Base-by-base conservation (phyloP, 2,329 filamentous ascomycete genomes). In the Xylariaceae sp. region DNA sequence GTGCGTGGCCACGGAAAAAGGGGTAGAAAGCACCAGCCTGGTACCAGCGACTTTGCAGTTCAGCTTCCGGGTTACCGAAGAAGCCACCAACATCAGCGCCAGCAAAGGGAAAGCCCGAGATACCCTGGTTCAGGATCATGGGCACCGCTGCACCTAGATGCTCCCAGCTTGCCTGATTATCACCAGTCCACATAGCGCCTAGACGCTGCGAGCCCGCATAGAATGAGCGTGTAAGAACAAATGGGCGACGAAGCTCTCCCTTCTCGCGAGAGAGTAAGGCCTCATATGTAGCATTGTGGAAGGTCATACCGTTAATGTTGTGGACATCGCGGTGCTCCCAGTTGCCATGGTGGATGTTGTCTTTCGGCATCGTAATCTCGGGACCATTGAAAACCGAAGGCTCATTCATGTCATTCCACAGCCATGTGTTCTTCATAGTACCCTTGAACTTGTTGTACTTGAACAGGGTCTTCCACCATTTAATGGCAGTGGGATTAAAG, bases 361-460 rank as follows among this genome's bases (percentile, higher is more conserved):
- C 94, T 73, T 97, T 97, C 56, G 94, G 94, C 92, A 97, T 97
- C 5, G 93, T 97, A 3, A 91, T 96, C 71, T 99, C 94, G 0
- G 94, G 94, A 0, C 94, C 94, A 69, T 97, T 97, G 77, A 99
- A 99, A 1, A 99, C 94, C 0, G 94, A 97, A 0, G 94, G 94
- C 74, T 99, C 94, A 68, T 97, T 97, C 94, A 99, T 99, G 70
- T 99, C 94, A 70, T 99, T 99, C 94, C 94, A 99, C 63, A 99
- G 84, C 71, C 90, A 97, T 0, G 90, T 87, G 70, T 97, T 99
- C 58, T 86, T 79, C 62, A 87, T 80, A 1, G 90, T 90, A 44
- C 91, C 92, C 70, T 90, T 89, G 79, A 97, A 99, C 39, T 75
- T 81, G 67, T 90, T 85, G 60, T 95, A 97, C 64, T 88, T 87